Evolutionary conservation across 768 basidiomycete genomes (phyloP), one percentile per base, ranked within the genome.

Genomic region (Melanogaster broomeanus): DNA sequence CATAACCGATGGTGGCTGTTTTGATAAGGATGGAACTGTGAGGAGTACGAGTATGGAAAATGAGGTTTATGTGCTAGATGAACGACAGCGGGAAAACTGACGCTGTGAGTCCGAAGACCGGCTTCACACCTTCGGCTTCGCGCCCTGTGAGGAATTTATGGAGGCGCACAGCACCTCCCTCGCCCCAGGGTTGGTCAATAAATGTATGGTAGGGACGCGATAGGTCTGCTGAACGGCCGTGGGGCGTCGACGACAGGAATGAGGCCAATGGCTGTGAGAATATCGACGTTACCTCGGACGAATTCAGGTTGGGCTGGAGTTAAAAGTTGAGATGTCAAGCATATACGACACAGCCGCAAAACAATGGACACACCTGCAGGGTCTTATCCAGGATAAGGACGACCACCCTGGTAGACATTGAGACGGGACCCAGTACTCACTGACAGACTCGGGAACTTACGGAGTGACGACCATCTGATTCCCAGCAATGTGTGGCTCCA

Each of bases 31-130:
- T 82, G 1, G 76, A 69, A 10, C 81, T 83, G 55, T 30, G 22
- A 37, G 38, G 24, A 38, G 28, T 19, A 16, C 13, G 13, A 41
- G 33, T 47, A 16, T 41, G 42, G 28, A 6, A 35, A 40, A 22
- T 31, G 45, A 2, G 27, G 15, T 35, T 12, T 28, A 33, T 3
- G 30, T 22, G 21, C 3, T 24, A 18, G 22, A 19, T 27, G 19
- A 3, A 13, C 19, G 30, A 30, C 53, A 48, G 35, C 18, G 42
- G 24, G 30, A 39, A 10, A 7, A 79, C 88, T 56, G 65, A 94
- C 91, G 92, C 84, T 25, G 93, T 96, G 9, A 96, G 70, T 8
- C 93, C 93, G 58, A 84, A 90, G 0, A 95, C 82, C n/a, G 93
- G 93, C 61, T 92, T 94, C 13, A 91, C 80, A 0, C 93, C 92